Evolutionary conservation across 306 rosid genomes (phyloP).

Genomic region (Urtica urens): DNA sequence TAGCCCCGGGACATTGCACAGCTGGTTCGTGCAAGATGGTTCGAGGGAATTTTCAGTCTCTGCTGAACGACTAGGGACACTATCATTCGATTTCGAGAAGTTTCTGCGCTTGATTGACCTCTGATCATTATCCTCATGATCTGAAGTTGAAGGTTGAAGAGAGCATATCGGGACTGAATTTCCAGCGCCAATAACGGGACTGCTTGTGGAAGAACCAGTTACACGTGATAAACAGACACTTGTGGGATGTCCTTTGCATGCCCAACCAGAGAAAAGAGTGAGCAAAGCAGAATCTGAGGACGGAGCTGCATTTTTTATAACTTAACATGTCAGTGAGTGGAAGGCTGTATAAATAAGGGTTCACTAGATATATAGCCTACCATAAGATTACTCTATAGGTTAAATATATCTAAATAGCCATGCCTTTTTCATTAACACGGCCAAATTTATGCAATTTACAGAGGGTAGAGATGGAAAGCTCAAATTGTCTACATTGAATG

Average conservation of each 20-base stretch:
- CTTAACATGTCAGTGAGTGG: too few species aligned
- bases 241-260: conserved; percentile 89
- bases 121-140: conserved; percentile 35
- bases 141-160: conserved; percentile 40
- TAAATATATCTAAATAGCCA: too few species aligned
- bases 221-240: conserved; percentile 74
- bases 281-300: conserved; percentile 72
- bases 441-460: too few species aligned
- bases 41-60: conserved; percentile 35
- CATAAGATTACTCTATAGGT: too few species aligned
- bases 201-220: conserved; percentile 55
- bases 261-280: conserved; percentile 95
- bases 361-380: too few species aligned
- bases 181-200: conserved; percentile 62
- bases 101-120: conserved; percentile 50
- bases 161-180: conserved; percentile 35
- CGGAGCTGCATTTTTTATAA: too few species aligned
- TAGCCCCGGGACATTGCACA: conserved; percentile 89
- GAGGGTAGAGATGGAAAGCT: too few species aligned
- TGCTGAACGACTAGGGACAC: conserved; percentile 25
- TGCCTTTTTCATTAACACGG: too few species aligned
- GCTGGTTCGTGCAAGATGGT: conserved; percentile 42
- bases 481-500: too few species aligned
- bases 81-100: conserved; percentile 26
- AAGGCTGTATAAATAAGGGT: too few species aligned